Conservation (phyloP, 2,329 filamentous ascomycete species). For the Hortaea werneckii region DNA sequence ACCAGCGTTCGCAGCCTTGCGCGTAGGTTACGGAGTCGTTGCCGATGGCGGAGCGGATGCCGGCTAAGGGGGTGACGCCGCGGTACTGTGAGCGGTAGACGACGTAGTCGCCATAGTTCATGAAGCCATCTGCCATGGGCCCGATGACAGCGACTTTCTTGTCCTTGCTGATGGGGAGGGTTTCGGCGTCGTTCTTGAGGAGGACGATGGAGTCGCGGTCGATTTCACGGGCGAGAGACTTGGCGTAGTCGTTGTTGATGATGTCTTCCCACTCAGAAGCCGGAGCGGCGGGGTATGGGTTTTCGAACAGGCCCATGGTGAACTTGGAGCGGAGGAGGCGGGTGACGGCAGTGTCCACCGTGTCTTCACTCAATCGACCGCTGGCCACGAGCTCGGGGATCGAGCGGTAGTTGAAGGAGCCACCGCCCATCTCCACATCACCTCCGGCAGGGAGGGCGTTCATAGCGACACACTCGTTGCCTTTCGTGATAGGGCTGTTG, state of each 20-base stretch:
- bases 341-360: constrained; percentile 57
- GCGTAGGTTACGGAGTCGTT: constrained; percentile 55
- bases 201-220: constrained; percentile 63
- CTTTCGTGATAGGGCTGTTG: constrained; percentile 40
- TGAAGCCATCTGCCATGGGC: constrained; percentile 61
- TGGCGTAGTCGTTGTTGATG: constrained; percentile 52
- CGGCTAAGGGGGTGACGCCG: constrained; percentile 60
- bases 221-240: constrained; percentile 52
- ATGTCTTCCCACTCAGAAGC: constrained; percentile 45
- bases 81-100: constrained; percentile 53
- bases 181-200: constrained; percentile 58
- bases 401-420: constrained; percentile 57
- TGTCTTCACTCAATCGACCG: constrained; percentile 48
- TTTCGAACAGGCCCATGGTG: constrained; percentile 59
- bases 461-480: constrained; percentile 55
- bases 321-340: constrained; percentile 60
- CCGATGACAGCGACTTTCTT: constrained; percentile 63
- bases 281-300: constrained; percentile 52
- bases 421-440: constrained; percentile 68
- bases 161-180: constrained; percentile 54
- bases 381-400: constrained; percentile 55
- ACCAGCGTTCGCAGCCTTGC: constrained; percentile 64
- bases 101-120: constrained; percentile 69
- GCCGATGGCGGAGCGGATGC: constrained; percentile 50
- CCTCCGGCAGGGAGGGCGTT: constrained; percentile 57